phyloP scores from a whole-genome alignment of 1,139 yeast species.

The Kodamaea plutei region DNA sequence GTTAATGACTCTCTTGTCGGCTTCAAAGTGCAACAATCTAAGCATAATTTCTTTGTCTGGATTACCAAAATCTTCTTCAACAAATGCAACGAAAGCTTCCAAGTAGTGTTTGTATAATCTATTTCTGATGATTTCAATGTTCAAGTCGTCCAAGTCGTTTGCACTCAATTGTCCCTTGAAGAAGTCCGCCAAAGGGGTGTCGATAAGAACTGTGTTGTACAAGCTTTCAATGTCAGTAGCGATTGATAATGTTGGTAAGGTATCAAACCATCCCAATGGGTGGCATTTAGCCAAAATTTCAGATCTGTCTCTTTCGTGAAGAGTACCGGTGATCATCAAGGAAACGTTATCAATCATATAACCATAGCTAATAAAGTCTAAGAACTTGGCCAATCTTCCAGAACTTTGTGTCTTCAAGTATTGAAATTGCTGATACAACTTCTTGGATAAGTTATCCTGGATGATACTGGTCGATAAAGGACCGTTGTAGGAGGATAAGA shows the following conservation, averaged over 20 bases:
- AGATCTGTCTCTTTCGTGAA: slow-evolving; percentile 86
- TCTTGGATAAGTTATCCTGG: slow-evolving; percentile 72
- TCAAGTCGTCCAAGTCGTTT: slow-evolving; percentile 90
- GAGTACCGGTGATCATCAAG: slow-evolving; percentile 92
- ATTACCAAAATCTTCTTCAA: slow-evolving; percentile 52
- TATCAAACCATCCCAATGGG: slow-evolving; percentile 98
- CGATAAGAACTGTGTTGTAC: slow-evolving; percentile 91
- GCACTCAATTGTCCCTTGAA: slow-evolving; percentile 90
- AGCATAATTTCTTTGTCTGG: slow-evolving; percentile 85
- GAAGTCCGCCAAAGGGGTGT: slow-evolving; percentile 96
- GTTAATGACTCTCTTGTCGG: slow-evolving; percentile 91
- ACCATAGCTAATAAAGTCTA: slow-evolving; percentile 90
- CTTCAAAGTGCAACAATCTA: slow-evolving; percentile 78
- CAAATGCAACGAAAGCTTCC: slow-evolving; percentile 77
- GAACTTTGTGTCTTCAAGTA: slow-evolving; percentile 82
- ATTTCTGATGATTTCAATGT: slow-evolving; percentile 92
- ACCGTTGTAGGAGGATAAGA: slow-evolving; percentile 75
- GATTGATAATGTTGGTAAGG: slow-evolving; percentile 89
- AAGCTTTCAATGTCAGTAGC: slow-evolving; percentile 92
- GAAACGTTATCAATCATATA: slow-evolving; percentile 98
- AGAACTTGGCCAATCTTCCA: slow-evolving; percentile 71
- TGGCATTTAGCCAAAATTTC: slow-evolving; percentile 89
- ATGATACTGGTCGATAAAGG: slow-evolving; percentile 79
- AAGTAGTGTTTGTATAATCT: slow-evolving; percentile 87
- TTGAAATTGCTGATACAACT: slow-evolving; percentile 77